Conservation (phyloP, 352 stramenopile genomes). For the Globisporangium cederbergense region DNA sequence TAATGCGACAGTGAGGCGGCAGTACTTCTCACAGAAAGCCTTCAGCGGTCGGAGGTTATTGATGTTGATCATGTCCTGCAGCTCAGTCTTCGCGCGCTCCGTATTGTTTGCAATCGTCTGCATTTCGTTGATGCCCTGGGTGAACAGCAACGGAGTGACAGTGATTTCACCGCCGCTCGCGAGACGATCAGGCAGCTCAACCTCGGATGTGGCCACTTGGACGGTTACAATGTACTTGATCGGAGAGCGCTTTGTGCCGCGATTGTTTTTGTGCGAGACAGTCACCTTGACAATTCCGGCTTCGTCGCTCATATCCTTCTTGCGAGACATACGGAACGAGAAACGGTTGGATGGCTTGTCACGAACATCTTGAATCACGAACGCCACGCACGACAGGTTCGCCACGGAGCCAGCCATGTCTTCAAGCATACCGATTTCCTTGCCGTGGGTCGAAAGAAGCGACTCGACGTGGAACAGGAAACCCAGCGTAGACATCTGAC, state of each 20-base stretch:
- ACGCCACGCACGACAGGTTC: slow-evolving; percentile 82
- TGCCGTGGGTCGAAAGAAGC: slow-evolving; percentile 92
- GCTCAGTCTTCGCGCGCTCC: slow-evolving; percentile 81
- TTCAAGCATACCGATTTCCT: slow-evolving; percentile 96
- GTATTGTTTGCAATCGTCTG: slow-evolving; percentile 93
- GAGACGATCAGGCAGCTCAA: slow-evolving; percentile 72
- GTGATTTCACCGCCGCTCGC: slow-evolving; percentile 70
- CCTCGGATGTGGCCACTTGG: slow-evolving; percentile 70
- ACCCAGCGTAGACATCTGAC: slow-evolving; percentile 75
- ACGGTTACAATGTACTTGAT: slow-evolving; percentile 86
- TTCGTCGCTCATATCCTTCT: slow-evolving; percentile 74
- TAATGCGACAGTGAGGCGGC: slow-evolving; percentile 52
- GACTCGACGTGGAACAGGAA: slow-evolving; percentile 92
- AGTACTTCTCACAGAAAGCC: slow-evolving; percentile 84
- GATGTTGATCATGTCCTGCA: slow-evolving; percentile 90
- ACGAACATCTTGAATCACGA: slow-evolving; percentile 83
- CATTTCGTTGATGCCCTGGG: slow-evolving; percentile 94
- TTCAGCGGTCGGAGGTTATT: slow-evolving; percentile 80
- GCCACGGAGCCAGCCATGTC: slow-evolving; percentile 85
- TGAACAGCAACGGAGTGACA: slow-evolving; percentile 84
- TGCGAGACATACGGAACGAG: slow-evolving; percentile 82
- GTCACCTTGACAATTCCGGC: slow-evolving; percentile 77
- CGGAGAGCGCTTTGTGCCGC: slow-evolving; percentile 46
- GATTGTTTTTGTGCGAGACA: slow-evolving; percentile 52
- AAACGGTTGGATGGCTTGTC: slow-evolving; percentile 84